phyloP scores from a whole-genome alignment of 192 early-diverging fungal species.

The Coemansia sp. region DNA sequence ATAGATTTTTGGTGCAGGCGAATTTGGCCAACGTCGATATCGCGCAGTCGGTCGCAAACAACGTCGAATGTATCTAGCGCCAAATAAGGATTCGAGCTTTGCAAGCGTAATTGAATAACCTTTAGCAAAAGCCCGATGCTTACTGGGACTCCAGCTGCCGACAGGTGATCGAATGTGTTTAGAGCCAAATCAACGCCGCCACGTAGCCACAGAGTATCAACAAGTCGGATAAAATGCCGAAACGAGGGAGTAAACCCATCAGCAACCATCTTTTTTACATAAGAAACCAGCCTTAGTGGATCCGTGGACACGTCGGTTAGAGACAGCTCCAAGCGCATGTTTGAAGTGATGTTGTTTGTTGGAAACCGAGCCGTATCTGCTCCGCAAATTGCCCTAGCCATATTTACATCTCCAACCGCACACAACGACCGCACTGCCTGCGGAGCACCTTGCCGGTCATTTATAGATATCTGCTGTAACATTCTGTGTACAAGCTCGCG shows the following conservation, averaged over 20 bases:
- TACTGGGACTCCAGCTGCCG: conserved; percentile 17
- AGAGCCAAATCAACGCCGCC: conserved; percentile 20
- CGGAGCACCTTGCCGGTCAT: conserved; percentile 1
- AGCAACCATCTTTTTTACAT: conserved; percentile 11
- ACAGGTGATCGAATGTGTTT: conserved; percentile 15
- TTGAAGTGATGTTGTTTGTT: conserved; percentile 37
- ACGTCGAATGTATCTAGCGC: conserved; percentile 20
- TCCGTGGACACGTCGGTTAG: conserved; percentile 1
- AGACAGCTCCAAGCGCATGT: conserved; percentile 22
- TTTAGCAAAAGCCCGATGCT: conserved; percentile 15
- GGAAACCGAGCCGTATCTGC: conserved; percentile 14
- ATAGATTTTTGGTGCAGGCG: conserved; percentile 2
- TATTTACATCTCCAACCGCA: background rate
- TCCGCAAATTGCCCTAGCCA: conserved; percentile 4
- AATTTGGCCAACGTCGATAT: conserved; percentile 16
- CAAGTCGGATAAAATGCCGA: background rate
- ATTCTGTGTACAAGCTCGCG: conserved; percentile 1
- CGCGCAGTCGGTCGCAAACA: conserved; percentile 12
- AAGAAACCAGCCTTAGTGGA: conserved; percentile 7
- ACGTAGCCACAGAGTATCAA: conserved; percentile 18
- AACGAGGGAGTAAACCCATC: conserved; percentile 34
- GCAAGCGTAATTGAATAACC: conserved; percentile 13
- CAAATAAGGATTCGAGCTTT: background rate
- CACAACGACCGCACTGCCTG: conserved; percentile 18
- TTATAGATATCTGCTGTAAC: conserved; percentile 9